These are phyloP conservation scores for Purshia tridentata DNA, from an alignment of 306 rosid species.

Conservation along the genomic window DNA sequence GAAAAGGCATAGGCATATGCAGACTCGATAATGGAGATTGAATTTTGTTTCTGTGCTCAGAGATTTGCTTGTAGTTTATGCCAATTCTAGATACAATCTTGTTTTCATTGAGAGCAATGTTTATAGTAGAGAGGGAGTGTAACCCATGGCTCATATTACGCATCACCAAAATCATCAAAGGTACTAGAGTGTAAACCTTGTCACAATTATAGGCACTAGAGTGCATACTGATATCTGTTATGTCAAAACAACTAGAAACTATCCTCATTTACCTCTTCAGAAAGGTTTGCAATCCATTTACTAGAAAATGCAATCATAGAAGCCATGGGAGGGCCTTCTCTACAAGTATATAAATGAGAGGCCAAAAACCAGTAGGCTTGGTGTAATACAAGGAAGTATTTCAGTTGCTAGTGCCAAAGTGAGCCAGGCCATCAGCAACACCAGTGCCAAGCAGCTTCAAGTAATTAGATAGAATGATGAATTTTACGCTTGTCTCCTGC, in stretches of 20 bases:
- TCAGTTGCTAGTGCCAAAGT: neutral
- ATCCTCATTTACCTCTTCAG: neutral
- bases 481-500: neutral
- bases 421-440: neutral
- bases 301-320: neutral
- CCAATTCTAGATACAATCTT: neutral
- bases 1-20: neutral
- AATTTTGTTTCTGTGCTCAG: conserved; percentile 1
- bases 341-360: neutral
- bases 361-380: neutral
- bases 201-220: too few species aligned
- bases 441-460: neutral
- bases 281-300: neutral
- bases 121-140: neutral
- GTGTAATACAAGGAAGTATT: neutral
- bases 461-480: neutral
- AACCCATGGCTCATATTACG: neutral
- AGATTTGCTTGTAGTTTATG: neutral
- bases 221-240: too few species aligned
- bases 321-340: neutral
- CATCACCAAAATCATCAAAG: neutral
- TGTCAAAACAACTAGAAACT: neutral
- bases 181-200: too few species aligned
- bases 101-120: neutral
- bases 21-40: neutral